phyloP scores from a whole-genome alignment of 345 rosid genomes.

The Aquilaria malaccensis region DNA sequence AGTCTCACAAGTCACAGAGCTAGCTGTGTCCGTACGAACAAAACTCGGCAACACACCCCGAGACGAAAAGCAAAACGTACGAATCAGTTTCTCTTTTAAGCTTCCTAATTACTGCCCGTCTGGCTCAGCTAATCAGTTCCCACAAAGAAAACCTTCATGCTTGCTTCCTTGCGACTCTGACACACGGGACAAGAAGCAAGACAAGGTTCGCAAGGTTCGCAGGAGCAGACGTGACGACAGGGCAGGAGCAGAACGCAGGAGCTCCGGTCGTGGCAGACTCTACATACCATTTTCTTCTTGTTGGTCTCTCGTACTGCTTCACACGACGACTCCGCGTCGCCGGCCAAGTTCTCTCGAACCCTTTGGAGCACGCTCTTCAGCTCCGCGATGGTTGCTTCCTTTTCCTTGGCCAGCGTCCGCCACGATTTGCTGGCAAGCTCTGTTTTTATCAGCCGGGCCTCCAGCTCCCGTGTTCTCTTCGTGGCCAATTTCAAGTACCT shows the following conservation, averaged over 20 bases:
- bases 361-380: slow-evolving; percentile 29
- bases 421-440: slow-evolving; percentile 27
- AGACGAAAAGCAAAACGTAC: no score
- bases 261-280: slow-evolving; percentile 20
- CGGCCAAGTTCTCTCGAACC: slow-evolving; percentile 14
- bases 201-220: slow-evolving; percentile 41
- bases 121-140: no score
- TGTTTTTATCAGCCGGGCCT: slow-evolving; percentile 25
- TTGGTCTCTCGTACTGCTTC: slow-evolving; percentile 1
- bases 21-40: no score
- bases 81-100: not conserved
- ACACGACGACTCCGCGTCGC: slow-evolving; percentile 26
- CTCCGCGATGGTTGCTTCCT: slow-evolving; percentile 28
- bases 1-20: no score
- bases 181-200: slow-evolving; percentile 54
- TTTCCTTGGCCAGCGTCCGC: slow-evolving; percentile 26
- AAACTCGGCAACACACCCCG: no score
- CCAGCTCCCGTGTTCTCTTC: slow-evolving; percentile 30
- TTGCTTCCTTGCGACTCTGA: slow-evolving; percentile 39
- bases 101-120: slow-evolving; percentile 11
- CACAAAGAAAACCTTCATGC: slow-evolving; percentile 37
- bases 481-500: slow-evolving; percentile 29
- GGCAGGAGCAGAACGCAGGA: slow-evolving; percentile 51
- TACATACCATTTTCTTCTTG: slow-evolving; percentile 15
- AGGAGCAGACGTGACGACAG: slow-evolving; percentile 58